Evolutionary conservation across 164 flowering plant genomes (phyloP).

Genomic region (Paratinospora sagittata): DNA sequence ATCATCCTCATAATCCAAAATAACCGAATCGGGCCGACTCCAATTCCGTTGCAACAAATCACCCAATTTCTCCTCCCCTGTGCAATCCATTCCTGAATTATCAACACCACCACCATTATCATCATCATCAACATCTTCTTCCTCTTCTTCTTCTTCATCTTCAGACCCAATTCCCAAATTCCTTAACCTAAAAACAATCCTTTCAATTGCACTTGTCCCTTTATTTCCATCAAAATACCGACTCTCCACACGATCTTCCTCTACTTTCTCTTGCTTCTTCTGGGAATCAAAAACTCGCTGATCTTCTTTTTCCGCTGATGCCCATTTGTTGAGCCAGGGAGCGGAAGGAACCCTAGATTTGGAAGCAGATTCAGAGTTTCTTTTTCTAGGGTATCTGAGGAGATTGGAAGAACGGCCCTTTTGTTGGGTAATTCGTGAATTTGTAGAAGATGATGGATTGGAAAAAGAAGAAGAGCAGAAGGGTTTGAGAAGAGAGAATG

Average conservation of each 20-base stretch:
- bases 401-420: slow-evolving; percentile 11
- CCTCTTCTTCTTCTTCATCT: slow-evolving; percentile 44
- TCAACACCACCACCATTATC: slow-evolving; percentile 30
- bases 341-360: slow-evolving; percentile 20
- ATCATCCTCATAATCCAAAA: slow-evolving; percentile 33
- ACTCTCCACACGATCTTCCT: slow-evolving; percentile 13
- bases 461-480: slow-evolving; percentile 23
- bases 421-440: slow-evolving; percentile 16
- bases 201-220: slow-evolving; percentile 52
- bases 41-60: slow-evolving; percentile 80
- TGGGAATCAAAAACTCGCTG: background rate
- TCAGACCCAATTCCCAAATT: slow-evolving; percentile 67
- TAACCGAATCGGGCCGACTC: slow-evolving; percentile 60
- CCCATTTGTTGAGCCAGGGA: slow-evolving; percentile 52
- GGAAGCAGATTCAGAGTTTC: background rate
- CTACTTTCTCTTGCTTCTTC: background rate
- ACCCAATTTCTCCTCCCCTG: slow-evolving; percentile 67
- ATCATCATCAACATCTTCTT: slow-evolving; percentile 30
- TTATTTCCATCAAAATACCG: slow-evolving; percentile 26
- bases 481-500: slow-evolving; percentile 27
- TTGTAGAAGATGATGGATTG: background rate
- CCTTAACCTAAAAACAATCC: slow-evolving; percentile 72
- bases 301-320: slow-evolving; percentile 16
- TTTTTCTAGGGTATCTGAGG: slow-evolving; percentile 7
- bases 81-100: slow-evolving; percentile 18